Conservation (phyloP, 306 rosid genomes). For the Quercus berberidifolia region DNA sequence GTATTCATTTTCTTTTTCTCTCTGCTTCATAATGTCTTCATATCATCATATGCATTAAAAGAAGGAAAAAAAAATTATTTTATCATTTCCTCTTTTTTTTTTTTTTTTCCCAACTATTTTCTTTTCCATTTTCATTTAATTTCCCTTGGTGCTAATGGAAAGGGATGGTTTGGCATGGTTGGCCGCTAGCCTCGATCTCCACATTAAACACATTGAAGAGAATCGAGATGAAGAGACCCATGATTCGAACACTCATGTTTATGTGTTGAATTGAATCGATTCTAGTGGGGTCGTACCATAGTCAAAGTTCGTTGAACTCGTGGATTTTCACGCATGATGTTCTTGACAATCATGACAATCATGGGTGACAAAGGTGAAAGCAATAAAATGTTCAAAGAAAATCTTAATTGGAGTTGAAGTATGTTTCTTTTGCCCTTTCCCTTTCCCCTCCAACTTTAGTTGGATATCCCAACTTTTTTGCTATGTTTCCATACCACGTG, state of each 20-base stretch:
- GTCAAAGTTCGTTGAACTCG: slow-evolving; percentile 5
- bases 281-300: slow-evolving; percentile 8
- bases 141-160: too few species aligned
- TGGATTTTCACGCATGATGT: slow-evolving; percentile 29
- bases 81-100: too few species aligned
- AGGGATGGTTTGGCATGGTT: too few species aligned
- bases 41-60: too few species aligned
- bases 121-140: too few species aligned
- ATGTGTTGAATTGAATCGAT: not conserved
- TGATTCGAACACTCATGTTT: not conserved
- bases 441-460: not conserved
- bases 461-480: not conserved
- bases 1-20: too few species aligned
- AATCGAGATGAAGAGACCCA: too few species aligned
- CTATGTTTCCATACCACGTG: not conserved
- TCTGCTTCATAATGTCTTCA: too few species aligned
- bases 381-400: slow-evolving; percentile 15
- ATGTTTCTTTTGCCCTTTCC: slow-evolving; percentile 5
- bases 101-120: too few species aligned
- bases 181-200: too few species aligned
- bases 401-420: slow-evolving; percentile 12
- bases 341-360: slow-evolving; percentile 11
- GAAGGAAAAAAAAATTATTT: too few species aligned
- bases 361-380: slow-evolving; percentile 12
- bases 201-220: too few species aligned